These are phyloP conservation scores for Rosa multiflora DNA, from an alignment of 306 rosid species.

Conservation along the genomic window DNA sequence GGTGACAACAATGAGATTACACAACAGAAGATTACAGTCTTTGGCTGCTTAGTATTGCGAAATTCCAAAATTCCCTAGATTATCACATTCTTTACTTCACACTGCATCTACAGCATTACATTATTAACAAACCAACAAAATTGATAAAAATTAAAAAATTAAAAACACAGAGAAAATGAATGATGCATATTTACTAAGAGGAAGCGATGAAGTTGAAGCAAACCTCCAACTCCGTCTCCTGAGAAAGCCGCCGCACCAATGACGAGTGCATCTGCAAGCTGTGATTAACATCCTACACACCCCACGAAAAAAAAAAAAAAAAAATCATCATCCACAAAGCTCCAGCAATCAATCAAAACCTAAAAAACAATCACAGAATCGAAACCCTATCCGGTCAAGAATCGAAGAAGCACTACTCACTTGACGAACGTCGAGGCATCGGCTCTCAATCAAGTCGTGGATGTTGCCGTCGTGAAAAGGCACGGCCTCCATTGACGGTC, in stretches of 20 bases:
- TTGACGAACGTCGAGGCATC: slow-evolving; percentile 48
- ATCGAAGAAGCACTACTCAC: slow-evolving; percentile 30
- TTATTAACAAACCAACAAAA: background rate
- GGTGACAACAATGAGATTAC: background rate
- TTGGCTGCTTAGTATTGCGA: background rate
- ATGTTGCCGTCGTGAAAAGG: slow-evolving; percentile 73
- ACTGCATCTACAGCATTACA: background rate
- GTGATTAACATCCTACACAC: slow-evolving; percentile 49
- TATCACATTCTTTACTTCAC: slow-evolving; percentile 1
- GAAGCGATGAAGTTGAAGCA: slow-evolving; percentile 25
- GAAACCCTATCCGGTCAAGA: background rate
- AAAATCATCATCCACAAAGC: background rate
- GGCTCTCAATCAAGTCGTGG: slow-evolving; percentile 49
- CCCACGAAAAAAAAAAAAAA: background rate
- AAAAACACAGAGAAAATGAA: background rate
- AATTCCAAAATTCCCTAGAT: slow-evolving; percentile 7
- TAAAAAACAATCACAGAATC: background rate
- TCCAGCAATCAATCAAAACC: background rate
- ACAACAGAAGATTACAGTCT: background rate
- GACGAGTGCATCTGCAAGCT: slow-evolving; percentile 88
- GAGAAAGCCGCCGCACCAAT: slow-evolving; percentile 79
- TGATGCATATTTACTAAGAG: background rate
- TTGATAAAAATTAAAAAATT: background rate
- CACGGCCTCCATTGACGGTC: slow-evolving; percentile 61
- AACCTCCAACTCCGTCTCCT: slow-evolving; percentile 80